Base-by-base conservation (phyloP, 2,329 filamentous ascomycete genomes). In the Pseudocercospora macadamiae region DNA sequence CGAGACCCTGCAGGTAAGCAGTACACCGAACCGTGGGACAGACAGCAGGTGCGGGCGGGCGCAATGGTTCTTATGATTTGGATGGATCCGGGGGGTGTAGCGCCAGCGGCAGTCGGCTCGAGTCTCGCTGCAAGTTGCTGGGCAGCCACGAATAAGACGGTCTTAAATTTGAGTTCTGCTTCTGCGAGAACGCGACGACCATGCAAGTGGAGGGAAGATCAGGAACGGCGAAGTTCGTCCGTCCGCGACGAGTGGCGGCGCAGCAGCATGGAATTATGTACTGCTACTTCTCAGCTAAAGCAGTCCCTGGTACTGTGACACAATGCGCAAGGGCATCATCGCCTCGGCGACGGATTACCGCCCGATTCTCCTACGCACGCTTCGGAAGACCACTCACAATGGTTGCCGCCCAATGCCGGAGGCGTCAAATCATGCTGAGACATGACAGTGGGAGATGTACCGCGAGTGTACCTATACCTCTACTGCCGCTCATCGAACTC, bases 51-150 rank as follows among this genome's bases (percentile, higher is more conserved):
- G 10, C 47, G 47, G 39, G 47, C 47, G 26, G 25, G 44, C 21
- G 47, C 47, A 49, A 49, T 49, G 16, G 36, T 18, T 49, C 47
- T 49, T 49, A 49, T 21, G 47, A 49, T 21, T 6, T 39, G 36
- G 47, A 21, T 47, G 42, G 42, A 23, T 12, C 42, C 28, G 28
- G 28, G 28, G 28, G 28, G 6, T 6, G 28, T 32, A 32, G 28
- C 28, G 28, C 28, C 28, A 32, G 32, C 28, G 47, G 47, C 47
- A 49, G 47, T 49, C 47, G 47, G 47, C 47, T 30, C 47, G 26
- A 49, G 26, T 30, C 16, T 26, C n/a, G n/a, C n/a, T n/a, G n/a
- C n/a, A n/a, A n/a, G n/a, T 32, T 16, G 6, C 19, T 9, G 28
- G 14, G 47, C 47, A 49, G 42, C 42, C 42, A 47, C 42, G 42